Evolutionary conservation across 352 stramenopile genomes (phyloP), one percentile per base, ranked within the genome.

Genomic region (Pilasporangium apinafurcum): DNA sequence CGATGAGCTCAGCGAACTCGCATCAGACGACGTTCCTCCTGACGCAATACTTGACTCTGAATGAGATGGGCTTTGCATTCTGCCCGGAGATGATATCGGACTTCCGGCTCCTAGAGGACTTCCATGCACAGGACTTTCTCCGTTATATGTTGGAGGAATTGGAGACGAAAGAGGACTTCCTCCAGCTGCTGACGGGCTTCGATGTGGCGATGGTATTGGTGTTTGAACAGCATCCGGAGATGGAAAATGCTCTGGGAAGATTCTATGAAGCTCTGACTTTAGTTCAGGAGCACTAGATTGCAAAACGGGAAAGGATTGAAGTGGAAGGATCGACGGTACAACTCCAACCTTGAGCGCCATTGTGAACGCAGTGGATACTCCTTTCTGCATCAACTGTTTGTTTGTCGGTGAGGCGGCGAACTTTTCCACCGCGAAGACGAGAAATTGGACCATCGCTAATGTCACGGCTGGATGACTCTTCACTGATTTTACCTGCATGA

Each of bases 381-480:
- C 79, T 44, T 87, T 92, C 34, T 89, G 79, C 76, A 89, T 92
- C 44, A 83, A 54, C 36, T 79, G 63, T 37, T 78, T 68, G 56
- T 87, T 92, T 10, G 75, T 62, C 3, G 72, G 40, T 21, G 79
- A 92, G 4, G 73, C 63, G n/a, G 79, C 75, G 56, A 89, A 92
- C 24, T 92, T 92, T 42, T 92, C 79, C 9, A 92, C 79, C 6
- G 79, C 76, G 45, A 89, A 92, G 1, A 92, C 75, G 16, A 92
- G 62, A 41, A 92, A 92, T 48, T 92, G 79, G 12, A 92, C 77
- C 79, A 92, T 89, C 4, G 76, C 62, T 14, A 92, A 65, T 13
- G 79, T 89, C 50, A 92, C 77, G 41, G 83, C 80, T 4, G 79
- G 76, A 41, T 92, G 79, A 36, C 79, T 92, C 54, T 87, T 89